These are phyloP conservation scores for Agaricus bisporus DNA, from an alignment of 768 basidiomycete species.

Conservation along the genomic window DNA sequence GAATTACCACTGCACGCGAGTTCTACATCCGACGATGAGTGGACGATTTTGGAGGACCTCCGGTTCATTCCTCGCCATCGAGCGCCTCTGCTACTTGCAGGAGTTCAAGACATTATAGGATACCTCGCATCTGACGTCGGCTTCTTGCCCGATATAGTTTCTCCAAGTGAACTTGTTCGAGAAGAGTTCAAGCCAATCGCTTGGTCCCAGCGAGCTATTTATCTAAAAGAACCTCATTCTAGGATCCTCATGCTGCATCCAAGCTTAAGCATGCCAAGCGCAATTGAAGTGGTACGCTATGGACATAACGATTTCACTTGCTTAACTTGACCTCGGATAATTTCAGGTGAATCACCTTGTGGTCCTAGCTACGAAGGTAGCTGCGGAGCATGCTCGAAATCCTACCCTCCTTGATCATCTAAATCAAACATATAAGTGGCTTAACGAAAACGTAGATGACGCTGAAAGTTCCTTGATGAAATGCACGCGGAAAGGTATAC, in stretches of 20 bases:
- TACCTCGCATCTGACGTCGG: slow-evolving; percentile 19
- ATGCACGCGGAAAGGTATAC: slow-evolving; percentile 18
- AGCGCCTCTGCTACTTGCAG: slow-evolving; percentile 11
- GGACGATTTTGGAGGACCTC: slow-evolving; percentile 26
- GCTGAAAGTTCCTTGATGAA: slow-evolving; percentile 13
- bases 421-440: slow-evolving; percentile 36
- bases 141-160: slow-evolving; percentile 26
- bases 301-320: not conserved
- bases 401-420: slow-evolving; percentile 30
- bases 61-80: slow-evolving; percentile 35
- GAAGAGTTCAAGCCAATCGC: slow-evolving; percentile 32
- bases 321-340: not conserved
- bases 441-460: slow-evolving; percentile 23
- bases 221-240: slow-evolving; percentile 21
- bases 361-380: slow-evolving; percentile 24
- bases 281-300: slow-evolving; percentile 36
- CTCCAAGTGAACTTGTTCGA: slow-evolving; percentile 32
- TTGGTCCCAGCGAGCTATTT: slow-evolving; percentile 44
- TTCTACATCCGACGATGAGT: slow-evolving; percentile 14
- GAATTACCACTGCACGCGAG: slow-evolving; percentile 25
- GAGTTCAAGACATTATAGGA: slow-evolving; percentile 8
- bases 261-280: slow-evolving; percentile 31
- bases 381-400: slow-evolving; percentile 19
- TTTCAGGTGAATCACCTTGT: slow-evolving; percentile 35
- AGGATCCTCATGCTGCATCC: slow-evolving; percentile 28